Evolutionary conservation across 257 asterid species (phyloP).

Genomic region (Solanum habrochaites): DNA sequence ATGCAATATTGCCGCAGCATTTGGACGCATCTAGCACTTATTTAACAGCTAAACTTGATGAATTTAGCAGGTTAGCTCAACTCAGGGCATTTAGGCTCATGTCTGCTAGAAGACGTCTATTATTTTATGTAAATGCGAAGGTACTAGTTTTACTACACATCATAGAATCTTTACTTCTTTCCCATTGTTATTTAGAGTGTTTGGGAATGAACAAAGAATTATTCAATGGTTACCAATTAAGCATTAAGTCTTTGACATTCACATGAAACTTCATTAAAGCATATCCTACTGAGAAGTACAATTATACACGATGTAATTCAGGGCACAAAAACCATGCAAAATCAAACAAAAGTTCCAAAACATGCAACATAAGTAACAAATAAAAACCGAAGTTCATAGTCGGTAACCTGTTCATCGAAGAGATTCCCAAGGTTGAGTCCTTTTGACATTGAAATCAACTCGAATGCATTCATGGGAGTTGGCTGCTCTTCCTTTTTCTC

Average conservation of each 20-base stretch:
- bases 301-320: neutral
- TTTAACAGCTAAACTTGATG: neutral
- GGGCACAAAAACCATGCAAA: neutral
- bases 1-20: neutral
- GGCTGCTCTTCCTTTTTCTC: slow-evolving; percentile 77
- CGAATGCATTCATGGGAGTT: slow-evolving; percentile 86
- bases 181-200: neutral
- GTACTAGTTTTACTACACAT: neutral
- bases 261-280: neutral
- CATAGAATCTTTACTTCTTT: neutral
- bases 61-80: neutral
- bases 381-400: neutral
- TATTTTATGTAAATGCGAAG: neutral
- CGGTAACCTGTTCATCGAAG: slow-evolving; percentile 59
- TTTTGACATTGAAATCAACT: slow-evolving; percentile 87
- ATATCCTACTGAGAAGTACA: neutral
- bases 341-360: neutral
- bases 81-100: neutral
- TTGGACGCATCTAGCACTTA: neutral
- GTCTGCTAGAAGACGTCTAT: neutral
- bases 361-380: neutral
- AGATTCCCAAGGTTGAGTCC: slow-evolving; percentile 89
- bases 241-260: neutral
- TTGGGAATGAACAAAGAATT: neutral
- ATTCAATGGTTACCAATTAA: neutral